Evolutionary conservation across 2,329 filamentous ascomycete species (phyloP).

Genomic region (Orbilia blumenaviensis): DNA sequence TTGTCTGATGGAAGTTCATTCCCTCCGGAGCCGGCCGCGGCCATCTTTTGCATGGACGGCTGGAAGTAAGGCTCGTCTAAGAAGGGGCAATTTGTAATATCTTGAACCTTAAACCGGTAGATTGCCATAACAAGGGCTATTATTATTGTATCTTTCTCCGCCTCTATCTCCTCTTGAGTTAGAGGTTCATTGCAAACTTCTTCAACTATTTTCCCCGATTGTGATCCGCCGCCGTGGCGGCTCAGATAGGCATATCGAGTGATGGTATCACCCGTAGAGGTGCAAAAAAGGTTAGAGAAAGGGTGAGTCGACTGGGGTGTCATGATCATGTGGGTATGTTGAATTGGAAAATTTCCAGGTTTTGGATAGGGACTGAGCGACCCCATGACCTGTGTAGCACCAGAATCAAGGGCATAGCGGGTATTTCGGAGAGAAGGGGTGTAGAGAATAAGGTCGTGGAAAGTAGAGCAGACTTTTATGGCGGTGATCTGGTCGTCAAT

Average conservation of each 20-base stretch:
- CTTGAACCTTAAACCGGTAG: slow-evolving; percentile 9
- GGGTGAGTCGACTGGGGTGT: not conserved
- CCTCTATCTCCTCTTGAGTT: not conserved
- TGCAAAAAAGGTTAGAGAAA: not conserved
- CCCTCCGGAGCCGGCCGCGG: not conserved
- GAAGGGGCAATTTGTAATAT: slow-evolving; percentile 26
- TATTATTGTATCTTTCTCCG: not conserved
- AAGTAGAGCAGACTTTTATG: not conserved
- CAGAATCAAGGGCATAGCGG: slow-evolving; percentile 3
- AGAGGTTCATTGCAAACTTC: not conserved
- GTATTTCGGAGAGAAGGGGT: slow-evolving; percentile 3
- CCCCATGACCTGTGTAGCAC: not conserved
- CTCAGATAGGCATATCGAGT: slow-evolving; percentile 1
- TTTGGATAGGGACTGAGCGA: not conserved
- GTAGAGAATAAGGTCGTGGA: slow-evolving; percentile 3
- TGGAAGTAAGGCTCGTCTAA: slow-evolving; percentile 27
- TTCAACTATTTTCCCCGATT: not conserved
- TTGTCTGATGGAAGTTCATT: not conserved
- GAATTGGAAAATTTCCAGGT: not conserved
- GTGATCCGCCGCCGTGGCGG: not conserved
- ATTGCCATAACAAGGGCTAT: not conserved
- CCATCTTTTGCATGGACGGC: not conserved
- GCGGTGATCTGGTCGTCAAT: slow-evolving; percentile 24
- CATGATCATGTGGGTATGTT: slow-evolving; percentile 1
- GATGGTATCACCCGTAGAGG: not conserved